Base-by-base conservation (phyloP, 176 grass and related monocot species). In the Triticum urartu region DNA sequence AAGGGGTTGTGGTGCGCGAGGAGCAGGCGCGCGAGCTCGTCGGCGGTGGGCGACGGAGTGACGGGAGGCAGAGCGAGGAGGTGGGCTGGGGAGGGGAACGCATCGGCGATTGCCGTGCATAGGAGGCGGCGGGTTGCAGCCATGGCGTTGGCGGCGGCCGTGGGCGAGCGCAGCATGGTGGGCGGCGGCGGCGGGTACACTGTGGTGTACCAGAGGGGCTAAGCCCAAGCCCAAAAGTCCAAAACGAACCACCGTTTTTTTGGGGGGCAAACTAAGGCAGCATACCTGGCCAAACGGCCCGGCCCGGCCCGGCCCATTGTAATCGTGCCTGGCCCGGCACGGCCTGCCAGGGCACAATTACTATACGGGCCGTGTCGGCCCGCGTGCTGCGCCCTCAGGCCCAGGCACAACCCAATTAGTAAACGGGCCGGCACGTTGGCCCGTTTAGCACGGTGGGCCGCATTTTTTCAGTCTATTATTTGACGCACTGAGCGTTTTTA, bases 1-100 rank as follows among this genome's bases (percentile, higher is more conserved):
- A 95, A 97, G 9, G 95, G 92, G 71, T 95, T 95, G 87, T 95
- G 87, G 85, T 95, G 92, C 21, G 78, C 83, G 70, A 95, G 83
- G 33, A 97, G 95, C 24, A 97, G 79, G 14, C 85, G 92, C 7
- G 92, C 91, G 18, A 97, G 89, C 42, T 86, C 73, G 85, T 95
- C 92, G 24, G 92, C 95, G 21, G 69, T 83, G 1, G 87, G 82
- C 63, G 82, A 97, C 15, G 76, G 89, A 9, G 70, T 20, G 12
- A 93, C 36, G 4, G 79, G 42, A 7, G 92, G 92, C 9, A 90
- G 87, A 11, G 87, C 90, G 38, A 93, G 92, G 73, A 90, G 83
- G 15, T 86, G 87, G 26, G 75, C 21, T 9, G 7, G 32, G 21
- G 83, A 7, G 33, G 72, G 14, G 11, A 26, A 25, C 34, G 18